Evolutionary conservation across 192 early-diverging fungal species (phyloP).

Genomic region (Rhizoclosmatium globosum): DNA sequence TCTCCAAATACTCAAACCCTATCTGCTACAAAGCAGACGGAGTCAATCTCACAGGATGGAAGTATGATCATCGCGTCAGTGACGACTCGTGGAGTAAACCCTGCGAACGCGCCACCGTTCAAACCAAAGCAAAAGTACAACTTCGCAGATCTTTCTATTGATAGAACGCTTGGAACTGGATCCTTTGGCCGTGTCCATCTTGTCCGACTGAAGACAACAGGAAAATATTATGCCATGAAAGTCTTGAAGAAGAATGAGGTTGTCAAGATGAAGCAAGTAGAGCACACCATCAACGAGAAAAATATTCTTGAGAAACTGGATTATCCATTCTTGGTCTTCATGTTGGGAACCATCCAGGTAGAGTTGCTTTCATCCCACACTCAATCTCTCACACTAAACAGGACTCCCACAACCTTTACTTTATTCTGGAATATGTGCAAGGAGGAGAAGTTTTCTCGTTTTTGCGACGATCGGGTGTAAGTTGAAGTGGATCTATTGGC

Average conservation of each 20-base stretch:
- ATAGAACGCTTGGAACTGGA: constrained; percentile 93
- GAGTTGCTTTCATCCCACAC: constrained; percentile 1
- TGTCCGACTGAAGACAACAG: constrained; percentile 79
- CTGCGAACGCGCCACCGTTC: constrained; percentile 28
- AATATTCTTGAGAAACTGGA: constrained; percentile 86
- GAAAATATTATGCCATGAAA: constrained; percentile 96
- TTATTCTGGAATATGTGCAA: constrained; percentile 95
- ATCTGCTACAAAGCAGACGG: not conserved
- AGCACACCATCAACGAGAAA: constrained; percentile 98
- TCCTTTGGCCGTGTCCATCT: constrained; percentile 97
- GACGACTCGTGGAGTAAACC: constrained; percentile 18
- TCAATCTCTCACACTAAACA: constrained; percentile 51
- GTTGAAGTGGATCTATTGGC: not conserved
- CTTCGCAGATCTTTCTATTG: constrained; percentile 82
- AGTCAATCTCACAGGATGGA: not conserved
- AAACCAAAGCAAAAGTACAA: constrained; percentile 46
- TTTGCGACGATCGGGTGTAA: constrained; percentile 82
- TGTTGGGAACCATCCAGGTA: constrained; percentile 84
- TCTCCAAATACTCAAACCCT: not conserved
- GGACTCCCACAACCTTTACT: constrained; percentile 90
- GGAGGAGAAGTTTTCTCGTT: constrained; percentile 98
- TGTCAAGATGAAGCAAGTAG: constrained; percentile 94
- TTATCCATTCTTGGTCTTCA: constrained; percentile 90
- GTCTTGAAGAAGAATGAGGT: constrained; percentile 94
- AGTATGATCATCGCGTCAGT: not conserved